Conservation (phyloP, 441 rosid genomes). For the Pelargonium cotyledonis region DNA sequence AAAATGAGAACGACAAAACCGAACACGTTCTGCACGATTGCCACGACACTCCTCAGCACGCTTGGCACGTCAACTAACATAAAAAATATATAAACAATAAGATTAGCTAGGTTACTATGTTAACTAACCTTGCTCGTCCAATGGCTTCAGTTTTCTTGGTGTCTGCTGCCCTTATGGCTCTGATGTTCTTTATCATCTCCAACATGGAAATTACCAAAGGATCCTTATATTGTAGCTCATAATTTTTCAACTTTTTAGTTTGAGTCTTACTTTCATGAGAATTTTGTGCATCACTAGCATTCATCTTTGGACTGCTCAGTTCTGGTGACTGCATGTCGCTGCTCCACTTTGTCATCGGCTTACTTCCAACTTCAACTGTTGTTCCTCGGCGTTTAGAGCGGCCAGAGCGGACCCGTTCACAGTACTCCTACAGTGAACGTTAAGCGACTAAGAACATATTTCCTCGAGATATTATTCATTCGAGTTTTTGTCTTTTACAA, state of each 20-base stretch:
- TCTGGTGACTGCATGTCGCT: slow-evolving; percentile 28
- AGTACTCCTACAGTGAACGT: slow-evolving; percentile 43
- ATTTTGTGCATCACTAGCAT: slow-evolving; percentile 16
- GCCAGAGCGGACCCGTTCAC: slow-evolving; percentile 64
- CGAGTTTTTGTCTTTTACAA: too few relatives aligned
- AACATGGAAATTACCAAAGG: slow-evolving; percentile 69
- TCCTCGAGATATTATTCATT: not conserved
- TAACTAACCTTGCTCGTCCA: slow-evolving; percentile 76
- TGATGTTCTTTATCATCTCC: slow-evolving; percentile 79
- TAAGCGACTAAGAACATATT: not conserved
- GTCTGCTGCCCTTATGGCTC: slow-evolving; percentile 72
- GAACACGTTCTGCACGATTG: too few relatives aligned
- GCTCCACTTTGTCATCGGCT: slow-evolving; percentile 47
- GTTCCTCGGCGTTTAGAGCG: slow-evolving; percentile 61
- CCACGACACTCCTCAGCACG: too few relatives aligned
- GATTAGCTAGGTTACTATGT: too few relatives aligned
- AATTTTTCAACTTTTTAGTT: slow-evolving; percentile 29
- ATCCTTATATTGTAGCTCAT: slow-evolving; percentile 60
- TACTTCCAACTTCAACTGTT: slow-evolving; percentile 52
- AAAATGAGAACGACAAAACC: too few relatives aligned
- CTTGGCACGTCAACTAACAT: not conserved
- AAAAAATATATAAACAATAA: too few relatives aligned
- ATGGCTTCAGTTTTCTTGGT: slow-evolving; percentile 67
- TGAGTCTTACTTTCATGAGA: slow-evolving; percentile 26
- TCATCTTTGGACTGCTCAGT: slow-evolving; percentile 33